phyloP scores from a whole-genome alignment of 2,329 filamentous ascomycete species.

The Fusarium sp. region DNA sequence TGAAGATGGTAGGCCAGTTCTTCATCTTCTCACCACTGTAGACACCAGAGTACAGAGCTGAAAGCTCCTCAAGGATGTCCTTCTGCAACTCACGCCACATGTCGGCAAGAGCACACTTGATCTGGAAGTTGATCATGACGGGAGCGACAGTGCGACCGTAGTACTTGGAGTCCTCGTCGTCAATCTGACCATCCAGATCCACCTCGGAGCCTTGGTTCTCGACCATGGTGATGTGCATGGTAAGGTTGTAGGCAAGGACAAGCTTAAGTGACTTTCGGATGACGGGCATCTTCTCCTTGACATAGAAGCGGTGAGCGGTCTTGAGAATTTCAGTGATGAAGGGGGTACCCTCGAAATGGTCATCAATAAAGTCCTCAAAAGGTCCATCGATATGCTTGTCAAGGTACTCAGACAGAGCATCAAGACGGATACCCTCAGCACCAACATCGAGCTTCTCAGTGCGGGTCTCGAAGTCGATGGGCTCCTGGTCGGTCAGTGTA shows the following conservation, averaged over 20 bases:
- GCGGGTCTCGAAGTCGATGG: constrained; percentile 83
- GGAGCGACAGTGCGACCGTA: constrained; percentile 90
- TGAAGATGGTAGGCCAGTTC: constrained; percentile 99
- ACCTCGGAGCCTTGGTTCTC: constrained; percentile 88
- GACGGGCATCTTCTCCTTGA: constrained; percentile 86
- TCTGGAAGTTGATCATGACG: constrained; percentile 99
- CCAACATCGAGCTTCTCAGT: constrained; percentile 91
- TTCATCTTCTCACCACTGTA: constrained; percentile 97
- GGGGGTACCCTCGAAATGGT: constrained; percentile 94
- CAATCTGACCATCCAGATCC: constrained; percentile 81
- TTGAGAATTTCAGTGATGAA: constrained; percentile 97
- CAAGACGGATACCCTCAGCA: constrained; percentile 84
- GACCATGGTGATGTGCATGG: constrained; percentile 92
- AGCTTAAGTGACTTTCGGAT: constrained; percentile 96
- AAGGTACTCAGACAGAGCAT: constrained; percentile 88
- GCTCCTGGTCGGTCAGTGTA: constrained; percentile 72
- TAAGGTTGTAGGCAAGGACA: constrained; percentile 94
- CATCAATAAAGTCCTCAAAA: constrained; percentile 93
- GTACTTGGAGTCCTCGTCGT: constrained; percentile 87
- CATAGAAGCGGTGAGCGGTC: constrained; percentile 93
- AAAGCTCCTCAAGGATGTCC: constrained; percentile 94
- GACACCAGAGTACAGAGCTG: constrained; percentile 92
- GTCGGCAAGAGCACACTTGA: constrained; percentile 95
- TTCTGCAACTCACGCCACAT: constrained; percentile 99
- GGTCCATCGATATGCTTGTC: constrained; percentile 93